phyloP scores from a whole-genome alignment of 2,329 filamentous ascomycete genomes.

The Colletotrichum eleusines region DNA sequence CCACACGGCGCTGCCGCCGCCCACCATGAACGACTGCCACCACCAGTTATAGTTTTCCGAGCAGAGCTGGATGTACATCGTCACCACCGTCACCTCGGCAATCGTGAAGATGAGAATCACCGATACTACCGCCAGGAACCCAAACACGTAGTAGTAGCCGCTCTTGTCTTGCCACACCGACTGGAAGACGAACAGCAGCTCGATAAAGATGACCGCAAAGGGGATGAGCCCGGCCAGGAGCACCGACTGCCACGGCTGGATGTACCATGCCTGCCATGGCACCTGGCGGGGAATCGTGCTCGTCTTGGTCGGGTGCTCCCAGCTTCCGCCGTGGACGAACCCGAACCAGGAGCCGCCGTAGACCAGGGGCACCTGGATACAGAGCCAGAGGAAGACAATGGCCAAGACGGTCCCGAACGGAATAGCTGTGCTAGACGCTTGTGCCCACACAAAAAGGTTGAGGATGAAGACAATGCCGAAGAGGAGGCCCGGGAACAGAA shows the following conservation, averaged over 20 bases:
- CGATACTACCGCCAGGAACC: slow-evolving; percentile 82
- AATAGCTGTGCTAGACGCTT: slow-evolving; percentile 88
- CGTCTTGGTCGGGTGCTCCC: slow-evolving; percentile 87
- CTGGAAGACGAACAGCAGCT: slow-evolving; percentile 88
- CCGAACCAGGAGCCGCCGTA: slow-evolving; percentile 85
- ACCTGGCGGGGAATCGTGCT: slow-evolving; percentile 78
- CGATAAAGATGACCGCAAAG: slow-evolving; percentile 90
- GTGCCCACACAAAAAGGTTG: slow-evolving; percentile 91
- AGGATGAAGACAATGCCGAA: slow-evolving; percentile 83
- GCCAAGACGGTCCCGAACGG: slow-evolving; percentile 83
- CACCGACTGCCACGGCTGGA: slow-evolving; percentile 70
- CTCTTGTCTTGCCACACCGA: slow-evolving; percentile 92
- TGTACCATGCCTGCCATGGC: slow-evolving; percentile 81
- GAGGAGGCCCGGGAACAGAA: slow-evolving; percentile 82
- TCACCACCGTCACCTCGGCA: slow-evolving; percentile 85
- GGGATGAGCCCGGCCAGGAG: slow-evolving; percentile 83
- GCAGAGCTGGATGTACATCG: slow-evolving; percentile 85
- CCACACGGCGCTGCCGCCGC: slow-evolving; percentile 82
- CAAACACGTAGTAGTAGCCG: slow-evolving; percentile 93
- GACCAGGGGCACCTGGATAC: slow-evolving; percentile 87
- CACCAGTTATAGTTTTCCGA: slow-evolving; percentile 92
- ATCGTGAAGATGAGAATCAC: slow-evolving; percentile 81
- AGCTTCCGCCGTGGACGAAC: slow-evolving; percentile 73
- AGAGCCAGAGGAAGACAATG: slow-evolving; percentile 82
- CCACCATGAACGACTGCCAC: slow-evolving; percentile 89